These are phyloP conservation scores for Salvia miltiorrhiza DNA, from an alignment of 257 asterid species.

Conservation along the genomic window DNA sequence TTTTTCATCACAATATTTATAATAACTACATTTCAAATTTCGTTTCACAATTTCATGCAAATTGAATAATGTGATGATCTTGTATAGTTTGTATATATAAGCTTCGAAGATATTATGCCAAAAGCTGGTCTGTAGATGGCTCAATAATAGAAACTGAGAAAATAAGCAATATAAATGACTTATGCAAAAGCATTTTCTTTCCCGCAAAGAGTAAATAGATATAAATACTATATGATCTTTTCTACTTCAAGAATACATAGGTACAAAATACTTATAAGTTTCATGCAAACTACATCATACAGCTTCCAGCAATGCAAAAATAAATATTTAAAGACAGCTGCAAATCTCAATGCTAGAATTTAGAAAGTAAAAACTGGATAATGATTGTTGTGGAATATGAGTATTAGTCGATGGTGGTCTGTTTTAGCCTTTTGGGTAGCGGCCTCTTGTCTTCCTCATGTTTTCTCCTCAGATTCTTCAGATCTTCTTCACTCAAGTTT, in stretches of 20 bases:
- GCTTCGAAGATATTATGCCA: no score
- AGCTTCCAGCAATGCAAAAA: background rate
- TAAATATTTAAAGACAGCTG: background rate
- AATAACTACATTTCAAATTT: no score
- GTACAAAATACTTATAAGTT: background rate
- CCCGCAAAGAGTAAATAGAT: no score
- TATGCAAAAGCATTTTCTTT: no score
- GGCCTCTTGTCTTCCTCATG: constrained; percentile 35
- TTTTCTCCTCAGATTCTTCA: constrained; percentile 54
- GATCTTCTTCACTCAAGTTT: constrained; percentile 53
- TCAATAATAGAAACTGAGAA: no score
- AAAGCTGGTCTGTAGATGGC: background rate
- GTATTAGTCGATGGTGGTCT: constrained; percentile 35
- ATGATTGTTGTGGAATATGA: background rate
- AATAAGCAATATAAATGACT: no score
- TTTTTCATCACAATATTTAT: background rate
- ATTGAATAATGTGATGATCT: background rate
- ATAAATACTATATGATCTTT: no score
- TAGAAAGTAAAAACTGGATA: background rate
- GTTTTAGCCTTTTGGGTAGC: constrained; percentile 60
- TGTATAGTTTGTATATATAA: background rate
- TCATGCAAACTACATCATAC: background rate
- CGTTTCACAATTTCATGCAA: background rate
- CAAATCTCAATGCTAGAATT: background rate
- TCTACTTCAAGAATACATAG: no score